Evolutionary conservation across 73 alveolate species (phyloP).

Genomic region (Durusdinium trenchii): DNA sequence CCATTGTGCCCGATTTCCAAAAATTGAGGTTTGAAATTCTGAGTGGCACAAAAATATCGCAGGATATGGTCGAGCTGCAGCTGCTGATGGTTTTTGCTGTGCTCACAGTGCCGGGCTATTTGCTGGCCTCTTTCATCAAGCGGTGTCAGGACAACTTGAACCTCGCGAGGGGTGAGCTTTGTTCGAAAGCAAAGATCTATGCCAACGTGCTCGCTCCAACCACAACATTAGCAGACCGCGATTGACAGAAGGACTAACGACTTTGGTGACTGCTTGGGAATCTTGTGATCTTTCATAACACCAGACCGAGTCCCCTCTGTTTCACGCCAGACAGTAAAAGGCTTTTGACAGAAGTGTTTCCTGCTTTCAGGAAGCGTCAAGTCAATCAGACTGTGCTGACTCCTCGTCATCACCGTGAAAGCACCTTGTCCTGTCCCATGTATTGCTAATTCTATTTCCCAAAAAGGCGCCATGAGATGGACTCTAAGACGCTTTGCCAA

Average conservation of each 20-base stretch:
- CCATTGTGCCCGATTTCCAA: too few relatives aligned
- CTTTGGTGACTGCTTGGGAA: not conserved
- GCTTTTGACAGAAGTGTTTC: too few relatives aligned
- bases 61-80: slow-evolving; percentile 34
- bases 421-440: too few relatives aligned
- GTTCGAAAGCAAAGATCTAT: too few relatives aligned
- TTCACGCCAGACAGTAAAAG: too few relatives aligned
- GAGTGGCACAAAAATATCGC: not conserved
- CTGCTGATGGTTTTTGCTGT: slow-evolving; percentile 61
- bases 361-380: slow-evolving; percentile 14
- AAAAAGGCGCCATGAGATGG: too few relatives aligned
- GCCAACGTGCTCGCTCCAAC: too few relatives aligned
- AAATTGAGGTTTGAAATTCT: not conserved
- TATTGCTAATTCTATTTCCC: too few relatives aligned
- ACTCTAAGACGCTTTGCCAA: too few relatives aligned
- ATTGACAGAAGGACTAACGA: not conserved
- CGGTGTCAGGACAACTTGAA: slow-evolving; percentile 43
- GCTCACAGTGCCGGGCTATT: slow-evolving; percentile 73
- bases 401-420: slow-evolving; percentile 44
- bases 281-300: too few relatives aligned
- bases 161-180: too few relatives aligned
- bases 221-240: not conserved
- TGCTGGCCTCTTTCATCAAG: slow-evolving; percentile 48
- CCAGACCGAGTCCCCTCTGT: too few relatives aligned
- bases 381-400: not conserved